phyloP scores from a whole-genome alignment of 169 alveolate species.

The Plasmodium sp. region DNA sequence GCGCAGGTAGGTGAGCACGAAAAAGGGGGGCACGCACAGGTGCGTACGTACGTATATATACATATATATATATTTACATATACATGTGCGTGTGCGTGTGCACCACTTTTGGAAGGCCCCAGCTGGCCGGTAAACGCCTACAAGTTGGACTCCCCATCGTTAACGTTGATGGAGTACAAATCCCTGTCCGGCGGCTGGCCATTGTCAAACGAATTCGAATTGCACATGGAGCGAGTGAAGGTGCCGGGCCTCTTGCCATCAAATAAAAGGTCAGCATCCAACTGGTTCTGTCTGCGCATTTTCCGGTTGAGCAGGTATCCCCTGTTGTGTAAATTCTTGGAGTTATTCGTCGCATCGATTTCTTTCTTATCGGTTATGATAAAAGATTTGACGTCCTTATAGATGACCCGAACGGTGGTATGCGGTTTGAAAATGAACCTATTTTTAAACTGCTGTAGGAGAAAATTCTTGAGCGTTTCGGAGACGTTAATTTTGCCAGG shows the following conservation, averaged over 20 bases:
- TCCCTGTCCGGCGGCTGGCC: slow-evolving; percentile 6
- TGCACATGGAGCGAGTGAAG: background rate
- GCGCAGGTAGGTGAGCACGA: background rate
- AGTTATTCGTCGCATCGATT: slow-evolving; percentile 48
- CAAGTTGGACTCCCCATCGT: slow-evolving; percentile 6
- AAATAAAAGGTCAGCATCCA: background rate
- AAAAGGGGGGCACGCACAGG: background rate
- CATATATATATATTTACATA: background rate
- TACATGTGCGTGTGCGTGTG: background rate
- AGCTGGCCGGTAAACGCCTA: background rate
- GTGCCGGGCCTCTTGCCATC: background rate
- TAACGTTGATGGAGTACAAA: slow-evolving; percentile 9
- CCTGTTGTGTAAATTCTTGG: slow-evolving; percentile 72
- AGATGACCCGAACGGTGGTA: slow-evolving; percentile 79
- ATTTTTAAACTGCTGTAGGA: slow-evolving; percentile 74
- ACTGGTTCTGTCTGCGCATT: slow-evolving; percentile 67
- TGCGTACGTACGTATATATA: background rate
- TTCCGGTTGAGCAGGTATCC: slow-evolving; percentile 77
- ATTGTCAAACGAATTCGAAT: background rate
- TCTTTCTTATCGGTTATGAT: slow-evolving; percentile 76
- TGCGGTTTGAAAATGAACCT: slow-evolving; percentile 80
- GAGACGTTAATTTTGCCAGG: slow-evolving; percentile 94
- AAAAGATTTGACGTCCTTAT: slow-evolving; percentile 79
- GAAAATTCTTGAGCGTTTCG: slow-evolving; percentile 80
- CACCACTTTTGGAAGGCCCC: background rate